These are phyloP conservation scores for Helotiales sp. DNA, from an alignment of 2,329 filamentous ascomycete species.

Conservation along the genomic window DNA sequence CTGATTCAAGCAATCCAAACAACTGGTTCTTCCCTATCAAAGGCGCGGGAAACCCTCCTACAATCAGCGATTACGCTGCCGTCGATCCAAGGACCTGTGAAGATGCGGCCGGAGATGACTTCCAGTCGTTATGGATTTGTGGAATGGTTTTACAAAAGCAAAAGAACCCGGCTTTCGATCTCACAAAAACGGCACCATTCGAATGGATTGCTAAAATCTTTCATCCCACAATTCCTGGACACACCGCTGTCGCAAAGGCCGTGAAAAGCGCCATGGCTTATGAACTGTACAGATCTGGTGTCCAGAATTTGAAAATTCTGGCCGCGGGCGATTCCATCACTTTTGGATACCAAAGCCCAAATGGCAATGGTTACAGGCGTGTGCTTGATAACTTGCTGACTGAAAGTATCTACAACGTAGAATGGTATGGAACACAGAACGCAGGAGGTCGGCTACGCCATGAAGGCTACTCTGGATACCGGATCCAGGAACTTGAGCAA, in stretches of 20 bases:
- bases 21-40: neutral
- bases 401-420: too few relatives aligned
- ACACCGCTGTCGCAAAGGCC: too few relatives aligned
- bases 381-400: too few relatives aligned
- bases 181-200: neutral
- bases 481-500: conserved; percentile 33
- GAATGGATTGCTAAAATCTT: too few relatives aligned
- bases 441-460: conserved; percentile 16
- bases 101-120: neutral
- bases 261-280: too few relatives aligned
- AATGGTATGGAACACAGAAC: neutral
- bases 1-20: neutral
- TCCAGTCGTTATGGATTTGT: neutral
- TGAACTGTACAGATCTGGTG: too few relatives aligned
- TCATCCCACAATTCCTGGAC: too few relatives aligned
- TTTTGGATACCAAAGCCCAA: too few relatives aligned
- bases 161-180: neutral
- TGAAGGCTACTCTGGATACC: conserved; percentile 41
- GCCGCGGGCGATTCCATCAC: too few relatives aligned
- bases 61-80: neutral
- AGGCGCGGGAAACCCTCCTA: neutral
- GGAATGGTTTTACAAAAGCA: neutral
- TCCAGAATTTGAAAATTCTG: too few relatives aligned
- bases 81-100: neutral
- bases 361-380: too few relatives aligned